A percentile compares a stretch with the other conserved stretches of the same genome.
These are phyloP conservation scores for Phalaenopsis equestris DNA, from an alignment of 106 monocot genomes.

Conservation along the genomic window DNA sequence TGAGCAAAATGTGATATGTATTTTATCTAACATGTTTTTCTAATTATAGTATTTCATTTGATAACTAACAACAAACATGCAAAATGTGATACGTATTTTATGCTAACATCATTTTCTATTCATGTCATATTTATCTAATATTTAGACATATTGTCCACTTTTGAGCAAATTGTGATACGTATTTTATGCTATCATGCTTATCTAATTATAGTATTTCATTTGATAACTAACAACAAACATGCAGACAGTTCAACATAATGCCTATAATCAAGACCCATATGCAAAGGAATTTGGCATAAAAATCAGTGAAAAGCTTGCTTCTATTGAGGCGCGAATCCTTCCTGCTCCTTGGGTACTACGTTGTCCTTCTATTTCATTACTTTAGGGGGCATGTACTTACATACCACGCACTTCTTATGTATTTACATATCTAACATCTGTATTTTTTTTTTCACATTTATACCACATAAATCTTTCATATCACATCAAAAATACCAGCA, in stretches of 20 bases:
- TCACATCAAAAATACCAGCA: too few relatives aligned
- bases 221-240: conserved; percentile 10
- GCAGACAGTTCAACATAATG: conserved; percentile 90
- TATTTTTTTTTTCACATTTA: too few relatives aligned
- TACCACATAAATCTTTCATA: too few relatives aligned
- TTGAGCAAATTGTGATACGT: not conserved
- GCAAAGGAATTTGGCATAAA: conserved; percentile 89
- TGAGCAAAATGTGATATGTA: not conserved
- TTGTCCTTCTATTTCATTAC: not conserved
- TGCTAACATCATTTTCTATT: not conserved
- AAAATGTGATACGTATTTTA: conserved; percentile 20
- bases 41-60: not conserved
- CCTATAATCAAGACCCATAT: conserved; percentile 74
- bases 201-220: not conserved
- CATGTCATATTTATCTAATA: not conserved
- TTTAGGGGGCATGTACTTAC: not conserved
- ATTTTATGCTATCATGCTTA: not conserved
- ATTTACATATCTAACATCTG: too few relatives aligned
- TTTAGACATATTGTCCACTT: not conserved
- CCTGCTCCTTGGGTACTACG: conserved; percentile 64
- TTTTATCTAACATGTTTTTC: not conserved
- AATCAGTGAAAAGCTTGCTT: conserved; percentile 78
- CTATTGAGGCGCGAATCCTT: conserved; percentile 87
- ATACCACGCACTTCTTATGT: too few relatives aligned
- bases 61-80: conserved; percentile 15